phyloP scores from a whole-genome alignment of 2,329 filamentous ascomycete genomes.

The Colletotrichum trifolii region DNA sequence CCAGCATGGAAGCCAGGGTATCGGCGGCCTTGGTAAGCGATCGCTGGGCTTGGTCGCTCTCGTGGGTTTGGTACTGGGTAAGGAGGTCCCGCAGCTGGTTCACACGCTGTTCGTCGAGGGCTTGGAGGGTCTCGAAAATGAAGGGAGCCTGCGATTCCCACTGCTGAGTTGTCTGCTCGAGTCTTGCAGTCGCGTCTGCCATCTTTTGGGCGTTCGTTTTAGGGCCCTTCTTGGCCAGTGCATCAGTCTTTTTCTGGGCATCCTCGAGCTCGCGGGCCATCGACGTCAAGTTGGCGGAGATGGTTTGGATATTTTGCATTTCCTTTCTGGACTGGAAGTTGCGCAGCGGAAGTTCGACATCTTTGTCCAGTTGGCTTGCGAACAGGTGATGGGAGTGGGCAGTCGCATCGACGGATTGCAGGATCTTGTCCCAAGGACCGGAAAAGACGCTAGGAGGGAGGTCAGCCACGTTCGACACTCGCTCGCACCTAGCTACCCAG shows the following conservation, averaged over 20 bases:
- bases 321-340: slow-evolving; percentile 80
- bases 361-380: slow-evolving; percentile 83
- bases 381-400: slow-evolving; percentile 87
- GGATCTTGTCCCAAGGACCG: slow-evolving; percentile 87
- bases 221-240: slow-evolving; percentile 80
- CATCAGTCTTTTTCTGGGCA: slow-evolving; percentile 87
- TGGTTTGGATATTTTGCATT: slow-evolving; percentile 81
- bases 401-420: slow-evolving; percentile 81
- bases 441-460: slow-evolving; percentile 80
- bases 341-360: slow-evolving; percentile 87
- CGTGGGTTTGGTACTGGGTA: slow-evolving; percentile 93
- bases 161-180: slow-evolving; percentile 82
- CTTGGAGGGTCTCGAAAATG: slow-evolving; percentile 92
- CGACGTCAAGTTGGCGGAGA: slow-evolving; percentile 81
- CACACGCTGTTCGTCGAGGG: slow-evolving; percentile 86
- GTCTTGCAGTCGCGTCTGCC: slow-evolving; percentile 75
- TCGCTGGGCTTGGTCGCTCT: slow-evolving; percentile 86
- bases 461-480: slow-evolving; percentile 13
- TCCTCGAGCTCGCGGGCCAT: slow-evolving; percentile 88
- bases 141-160: slow-evolving; percentile 97
- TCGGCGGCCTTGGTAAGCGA: slow-evolving; percentile 79
- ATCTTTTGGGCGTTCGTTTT: slow-evolving; percentile 83
- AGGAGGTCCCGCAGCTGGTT: slow-evolving; percentile 92
- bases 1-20: slow-evolving; percentile 83
- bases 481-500: background rate